phyloP scores from a whole-genome alignment of 2,329 filamentous ascomycete species.

The Aureobasidium uvarum region DNA sequence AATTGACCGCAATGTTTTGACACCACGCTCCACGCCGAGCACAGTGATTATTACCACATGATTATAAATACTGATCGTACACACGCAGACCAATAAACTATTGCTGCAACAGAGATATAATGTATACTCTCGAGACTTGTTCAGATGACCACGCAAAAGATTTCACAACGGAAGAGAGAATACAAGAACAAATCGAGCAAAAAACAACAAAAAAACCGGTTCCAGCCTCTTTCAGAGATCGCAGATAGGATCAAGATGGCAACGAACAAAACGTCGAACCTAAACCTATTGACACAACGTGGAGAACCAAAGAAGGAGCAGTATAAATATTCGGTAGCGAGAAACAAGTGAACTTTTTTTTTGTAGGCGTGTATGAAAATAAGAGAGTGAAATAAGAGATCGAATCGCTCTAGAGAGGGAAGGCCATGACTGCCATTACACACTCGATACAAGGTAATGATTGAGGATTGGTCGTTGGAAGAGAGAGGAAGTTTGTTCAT shows the following conservation, averaged over 20 bases:
- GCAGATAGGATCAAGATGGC: background rate
- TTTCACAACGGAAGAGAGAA: no score
- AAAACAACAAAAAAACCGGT: background rate
- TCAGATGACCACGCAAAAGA: no score
- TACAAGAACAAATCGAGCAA: no score
- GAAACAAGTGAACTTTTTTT: background rate
- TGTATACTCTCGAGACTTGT: no score
- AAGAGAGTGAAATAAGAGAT: background rate
- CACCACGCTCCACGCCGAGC: no score
- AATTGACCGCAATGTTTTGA: no score
- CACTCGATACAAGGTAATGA: background rate
- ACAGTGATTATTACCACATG: no score
- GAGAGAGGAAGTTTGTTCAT: conserved; percentile 10
- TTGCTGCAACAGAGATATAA: no score
- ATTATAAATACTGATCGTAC: no score
- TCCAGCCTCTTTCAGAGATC: background rate
- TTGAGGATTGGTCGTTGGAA: background rate
- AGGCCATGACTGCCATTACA: background rate
- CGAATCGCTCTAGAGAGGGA: no score
- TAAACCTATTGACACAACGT: background rate
- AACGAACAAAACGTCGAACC: background rate
- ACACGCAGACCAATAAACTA: no score
- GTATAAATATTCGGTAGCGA: no score
- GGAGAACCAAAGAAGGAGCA: background rate
- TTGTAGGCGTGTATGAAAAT: background rate